Percentiles rank a stretch among this genome's conserved stretches.
Conservation (phyloP, 2,329 filamentous ascomycete genomes). For the Aspergillus brunneoviolaceus region DNA sequence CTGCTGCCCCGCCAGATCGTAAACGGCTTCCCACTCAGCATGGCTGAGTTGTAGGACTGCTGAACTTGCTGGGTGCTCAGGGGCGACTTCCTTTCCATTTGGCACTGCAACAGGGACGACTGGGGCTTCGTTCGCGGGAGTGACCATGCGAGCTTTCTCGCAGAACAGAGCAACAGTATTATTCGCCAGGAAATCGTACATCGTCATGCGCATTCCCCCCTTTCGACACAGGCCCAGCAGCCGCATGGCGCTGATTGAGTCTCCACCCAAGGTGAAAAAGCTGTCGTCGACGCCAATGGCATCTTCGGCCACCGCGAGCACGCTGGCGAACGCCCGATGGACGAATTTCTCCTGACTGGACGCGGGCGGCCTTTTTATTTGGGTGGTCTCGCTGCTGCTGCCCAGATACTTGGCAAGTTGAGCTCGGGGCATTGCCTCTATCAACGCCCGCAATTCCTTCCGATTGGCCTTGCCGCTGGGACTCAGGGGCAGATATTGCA, state of each 20-base stretch:
- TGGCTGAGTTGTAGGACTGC: no score
- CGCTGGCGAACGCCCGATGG: background rate
- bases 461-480: background rate
- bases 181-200: background rate
- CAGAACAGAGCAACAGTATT: background rate
- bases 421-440: no score
- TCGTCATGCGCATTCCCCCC: background rate
- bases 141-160: background rate
- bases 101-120: no score
- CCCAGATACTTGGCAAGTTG: no score
- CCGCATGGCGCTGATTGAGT: constrained; percentile 1
- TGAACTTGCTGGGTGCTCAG: no score
- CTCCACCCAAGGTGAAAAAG: constrained; percentile 2
- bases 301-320: no score
- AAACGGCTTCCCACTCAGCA: no score
- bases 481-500: background rate
- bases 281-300: background rate
- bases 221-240: background rate
- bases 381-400: no score
- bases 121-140: no score
- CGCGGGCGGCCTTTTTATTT: no score
- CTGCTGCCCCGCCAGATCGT: no score
- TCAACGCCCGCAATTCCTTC: background rate
- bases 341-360: background rate
- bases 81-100: no score